Evolutionary conservation across 225 moss, liverwort and hornwort genomes (phyloP), one percentile per base, ranked within the genome.

Genomic region (Sphagnum tenellum): DNA sequence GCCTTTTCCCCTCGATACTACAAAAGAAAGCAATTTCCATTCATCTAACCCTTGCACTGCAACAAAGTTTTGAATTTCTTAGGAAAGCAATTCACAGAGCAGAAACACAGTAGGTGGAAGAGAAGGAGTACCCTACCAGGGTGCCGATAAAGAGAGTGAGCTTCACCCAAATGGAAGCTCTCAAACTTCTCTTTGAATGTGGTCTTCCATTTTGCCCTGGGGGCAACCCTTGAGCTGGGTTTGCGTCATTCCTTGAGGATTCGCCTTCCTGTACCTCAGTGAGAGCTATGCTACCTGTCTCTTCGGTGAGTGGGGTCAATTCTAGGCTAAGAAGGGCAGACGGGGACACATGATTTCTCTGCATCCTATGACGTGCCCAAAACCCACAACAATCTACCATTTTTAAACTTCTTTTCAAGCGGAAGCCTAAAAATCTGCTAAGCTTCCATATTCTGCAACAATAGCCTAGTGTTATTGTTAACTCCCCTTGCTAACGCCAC

Each of bases 81-180:
- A 29, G 0, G 29, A 29, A 29, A 29, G 29, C 29, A 29, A 29
- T 29, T 29, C 29, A 29, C 29, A 29, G 29, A 29, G 58, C 7
- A 58, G 5, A 13, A 61, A 46, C 44, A 47, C 7, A 46, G 7
- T 3, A 11, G 10, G 45, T 10, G 44, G 46, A 3, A 3, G 45
- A 61, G 8, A 61, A 61, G 5, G 0, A 10, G 47, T 29, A 29
- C 29, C 61, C 44, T 79, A 82, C 82, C 79, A 82, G 82, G 56
- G 73, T 82, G 44, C 82, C 82, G 74, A 82, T 82, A 50, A 79
- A 82, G 9, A 82, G 67, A 60, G 82, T 82, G 52, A 82, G 69
- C 74, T 82, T 82, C 75, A 82, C 60, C 82, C 82, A 82, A 63
- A 82, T 82, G 49, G 82, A 82, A 29, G 76, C 76, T 76, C 79